A percentile compares a stretch with the other conserved stretches of the same genome.
Evolutionary conservation across 2,329 filamentous ascomycete species (phyloP).

Genomic region (Ophiocordyceps polyrhachis-furcata): DNA sequence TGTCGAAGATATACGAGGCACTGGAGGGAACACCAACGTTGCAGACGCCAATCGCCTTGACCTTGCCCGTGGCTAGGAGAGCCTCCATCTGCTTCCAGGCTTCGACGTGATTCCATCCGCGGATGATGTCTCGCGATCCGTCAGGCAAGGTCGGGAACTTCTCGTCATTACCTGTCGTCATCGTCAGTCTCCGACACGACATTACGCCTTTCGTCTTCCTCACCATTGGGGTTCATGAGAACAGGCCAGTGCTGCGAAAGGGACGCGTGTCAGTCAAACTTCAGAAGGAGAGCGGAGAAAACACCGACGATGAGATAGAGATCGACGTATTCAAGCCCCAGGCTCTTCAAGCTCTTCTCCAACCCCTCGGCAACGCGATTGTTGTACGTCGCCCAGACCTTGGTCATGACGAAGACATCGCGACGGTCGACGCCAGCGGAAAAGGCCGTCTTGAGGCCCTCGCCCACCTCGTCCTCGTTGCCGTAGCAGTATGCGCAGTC

Average conservation of each 20-base stretch:
- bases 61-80: conserved; percentile 39
- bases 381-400: conserved; percentile 72
- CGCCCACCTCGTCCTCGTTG: conserved; percentile 70
- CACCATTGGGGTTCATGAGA: conserved; percentile 59
- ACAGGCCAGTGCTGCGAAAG: conserved; percentile 53
- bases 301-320: conserved; percentile 46
- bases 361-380: conserved; percentile 49
- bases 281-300: no score
- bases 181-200: neutral
- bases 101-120: conserved; percentile 48
- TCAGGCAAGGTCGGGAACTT: conserved; percentile 58
- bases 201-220: conserved; percentile 1
- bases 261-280: neutral
- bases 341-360: conserved; percentile 50
- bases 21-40: conserved; percentile 20
- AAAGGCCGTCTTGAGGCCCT: conserved; percentile 57
- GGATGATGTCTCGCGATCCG: conserved; percentile 55
- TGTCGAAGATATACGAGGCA: neutral
- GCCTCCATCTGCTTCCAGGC: conserved; percentile 65
- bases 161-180: conserved; percentile 39
- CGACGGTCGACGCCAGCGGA: conserved; percentile 51
- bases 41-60: conserved; percentile 33
- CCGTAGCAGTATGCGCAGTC: conserved; percentile 62
- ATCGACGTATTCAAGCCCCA: conserved; percentile 69
- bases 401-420: conserved; percentile 69